Conservation (phyloP, 768 basidiomycete species). For the Tubosaeta sp. region DNA sequence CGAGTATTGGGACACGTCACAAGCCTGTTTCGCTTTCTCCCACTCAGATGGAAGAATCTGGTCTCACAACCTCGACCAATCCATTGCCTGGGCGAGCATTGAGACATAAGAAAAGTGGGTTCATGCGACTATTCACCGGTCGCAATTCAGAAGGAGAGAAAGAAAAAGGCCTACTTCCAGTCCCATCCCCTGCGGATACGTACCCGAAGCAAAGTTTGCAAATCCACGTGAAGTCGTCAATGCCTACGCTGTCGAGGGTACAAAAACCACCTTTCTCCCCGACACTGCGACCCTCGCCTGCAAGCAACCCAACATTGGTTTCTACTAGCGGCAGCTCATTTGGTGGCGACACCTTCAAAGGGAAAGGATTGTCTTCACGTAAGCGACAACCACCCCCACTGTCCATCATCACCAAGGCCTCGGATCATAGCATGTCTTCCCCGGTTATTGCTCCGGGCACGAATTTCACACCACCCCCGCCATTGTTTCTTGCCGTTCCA, state of each 20-base stretch:
- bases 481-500: constrained; percentile 29
- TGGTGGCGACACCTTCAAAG: constrained; percentile 12
- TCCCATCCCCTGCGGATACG: constrained; percentile 46
- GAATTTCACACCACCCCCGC: constrained; percentile 8
- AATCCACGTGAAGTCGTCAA: constrained; percentile 29
- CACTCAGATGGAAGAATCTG: constrained; percentile 38
- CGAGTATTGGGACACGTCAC: constrained; percentile 55
- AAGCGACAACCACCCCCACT: constrained; percentile 29
- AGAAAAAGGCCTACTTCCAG: constrained; percentile 43
- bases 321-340: constrained; percentile 2
- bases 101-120: constrained; percentile 78
- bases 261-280: constrained; percentile 41
- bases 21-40: constrained; percentile 36
- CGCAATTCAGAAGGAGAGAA: constrained; percentile 31
- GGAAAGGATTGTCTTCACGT: constrained; percentile 21
- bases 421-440: constrained; percentile 12
- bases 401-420: constrained; percentile 26
- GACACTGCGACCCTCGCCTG: constrained; percentile 25
- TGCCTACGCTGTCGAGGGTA: constrained; percentile 29
- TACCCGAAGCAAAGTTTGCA: constrained; percentile 26
- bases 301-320: constrained; percentile 16
- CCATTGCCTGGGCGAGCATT: constrained; percentile 41
- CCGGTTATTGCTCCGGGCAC: constrained; percentile 7
- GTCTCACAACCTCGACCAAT: constrained; percentile 9
- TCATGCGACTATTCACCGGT: constrained; percentile 72